Evolutionary conservation across 164 flowering plant species (phyloP).

Genomic region (Tetrastigma voinierianum): DNA sequence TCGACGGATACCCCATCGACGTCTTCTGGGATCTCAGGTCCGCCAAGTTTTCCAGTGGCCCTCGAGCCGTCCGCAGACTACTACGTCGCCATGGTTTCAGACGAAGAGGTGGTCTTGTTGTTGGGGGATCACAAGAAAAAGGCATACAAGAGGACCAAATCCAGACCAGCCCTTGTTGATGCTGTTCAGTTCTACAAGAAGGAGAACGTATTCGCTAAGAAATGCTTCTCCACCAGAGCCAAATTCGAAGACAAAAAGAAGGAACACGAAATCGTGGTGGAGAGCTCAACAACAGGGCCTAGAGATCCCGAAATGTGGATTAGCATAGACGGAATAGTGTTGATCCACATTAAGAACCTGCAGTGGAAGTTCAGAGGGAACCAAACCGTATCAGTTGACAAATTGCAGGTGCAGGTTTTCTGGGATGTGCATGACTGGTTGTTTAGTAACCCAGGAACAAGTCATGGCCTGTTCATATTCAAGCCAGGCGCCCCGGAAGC

Average conservation of each 20-base stretch:
- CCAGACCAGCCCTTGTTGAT: constrained; percentile 69
- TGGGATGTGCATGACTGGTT: constrained; percentile 82
- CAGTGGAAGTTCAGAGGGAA: constrained; percentile 78
- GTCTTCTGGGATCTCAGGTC: constrained; percentile 82
- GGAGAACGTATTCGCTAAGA: constrained; percentile 75
- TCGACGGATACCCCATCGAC: constrained; percentile 55
- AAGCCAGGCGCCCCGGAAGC: constrained; percentile 36
- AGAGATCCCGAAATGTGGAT: constrained; percentile 66
- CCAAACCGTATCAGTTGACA: constrained; percentile 42
- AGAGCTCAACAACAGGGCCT: constrained; percentile 56
- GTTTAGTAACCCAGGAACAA: constrained; percentile 36
- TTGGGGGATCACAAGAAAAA: constrained; percentile 82
- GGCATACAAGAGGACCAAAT: constrained; percentile 72
- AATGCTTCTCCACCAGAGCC: constrained; percentile 68
- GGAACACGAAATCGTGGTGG: constrained; percentile 78
- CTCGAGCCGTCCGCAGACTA: constrained; percentile 70
- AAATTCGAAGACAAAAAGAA: constrained; percentile 54
- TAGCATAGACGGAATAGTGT: constrained; percentile 51
- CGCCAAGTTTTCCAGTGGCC: constrained; percentile 64
- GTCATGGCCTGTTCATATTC: constrained; percentile 57
- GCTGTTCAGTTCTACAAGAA: constrained; percentile 56
- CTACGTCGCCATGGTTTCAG: constrained; percentile 73
- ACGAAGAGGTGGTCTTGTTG: constrained; percentile 75
- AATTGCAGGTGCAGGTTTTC: constrained; percentile 47
- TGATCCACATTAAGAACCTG: constrained; percentile 51